Evolutionary conservation across 306 rosid genomes (phyloP).

Genomic region (Boehmeria nivea): DNA sequence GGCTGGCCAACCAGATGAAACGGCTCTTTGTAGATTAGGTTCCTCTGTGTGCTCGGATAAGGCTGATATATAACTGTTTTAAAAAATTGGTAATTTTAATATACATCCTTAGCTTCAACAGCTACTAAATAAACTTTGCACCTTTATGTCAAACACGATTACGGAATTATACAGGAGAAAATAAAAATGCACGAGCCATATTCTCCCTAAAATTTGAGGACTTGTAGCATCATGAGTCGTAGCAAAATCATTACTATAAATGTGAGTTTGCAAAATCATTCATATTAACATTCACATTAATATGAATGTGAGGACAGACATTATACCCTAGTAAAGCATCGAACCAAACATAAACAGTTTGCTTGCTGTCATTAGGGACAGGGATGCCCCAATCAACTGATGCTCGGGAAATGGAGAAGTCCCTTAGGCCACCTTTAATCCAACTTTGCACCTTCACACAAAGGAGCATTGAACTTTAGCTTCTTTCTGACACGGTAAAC

Average conservation of each 20-base stretch:
- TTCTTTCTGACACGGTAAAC: conserved; percentile 19
- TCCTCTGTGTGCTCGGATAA: conserved; percentile 60
- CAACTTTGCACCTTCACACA: conserved; percentile 84
- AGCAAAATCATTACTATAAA: neutral
- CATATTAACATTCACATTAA: too few relatives aligned
- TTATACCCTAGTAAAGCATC: conserved; percentile 94
- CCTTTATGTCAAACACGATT: conserved; percentile 16
- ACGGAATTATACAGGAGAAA: conserved; percentile 14
- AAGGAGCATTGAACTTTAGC: conserved; percentile 13
- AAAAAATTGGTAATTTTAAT: neutral
- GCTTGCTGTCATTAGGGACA: conserved; percentile 77
- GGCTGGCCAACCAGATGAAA: conserved; percentile 92
- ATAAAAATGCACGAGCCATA: too few relatives aligned
- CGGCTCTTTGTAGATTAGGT: conserved; percentile 48
- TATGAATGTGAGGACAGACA: neutral
- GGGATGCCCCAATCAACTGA: conserved; percentile 98
- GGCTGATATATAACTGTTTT: conserved; percentile 85
- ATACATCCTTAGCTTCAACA: conserved; percentile 3
- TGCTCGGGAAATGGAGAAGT: conserved; percentile 94
- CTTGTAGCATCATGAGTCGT: too few relatives aligned
- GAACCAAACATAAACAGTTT: conserved; percentile 96
- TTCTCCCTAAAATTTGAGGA: too few relatives aligned
- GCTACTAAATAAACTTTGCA: conserved; percentile 6
- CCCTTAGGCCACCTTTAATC: conserved; percentile 81
- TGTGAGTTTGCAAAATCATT: neutral